Evolutionary conservation across 768 basidiomycete species (phyloP), one percentile per base, ranked within the genome.

Genomic region (Hygrophoropsis aurantiaca): DNA sequence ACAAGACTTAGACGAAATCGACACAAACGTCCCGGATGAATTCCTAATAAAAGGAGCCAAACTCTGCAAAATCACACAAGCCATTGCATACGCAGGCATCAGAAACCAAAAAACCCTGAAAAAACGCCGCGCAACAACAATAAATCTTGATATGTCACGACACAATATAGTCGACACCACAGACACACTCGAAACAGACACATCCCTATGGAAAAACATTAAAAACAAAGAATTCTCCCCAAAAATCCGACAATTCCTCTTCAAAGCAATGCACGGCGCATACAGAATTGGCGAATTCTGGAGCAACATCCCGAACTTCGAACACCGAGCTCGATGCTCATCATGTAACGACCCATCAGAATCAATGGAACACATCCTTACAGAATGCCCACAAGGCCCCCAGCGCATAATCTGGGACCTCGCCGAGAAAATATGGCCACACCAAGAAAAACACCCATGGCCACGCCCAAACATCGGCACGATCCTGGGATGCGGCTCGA

Each of bases 311-410:
- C 46, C 43, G 6, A 51, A 32, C 13, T 52, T 10, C n/a, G 49
- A 57, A 40, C 4, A 36, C 0, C 27, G 49, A 30, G 46, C 46
- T 18, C 11, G 0, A 5, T 68, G 66, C 49, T 19, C 13, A 0
- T 27, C 41, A 1, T 63, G 63, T 23, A 21, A 30, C 0, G 40
- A 39, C 7, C 45, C 21, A 0, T 44, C 11, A 11, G 69, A 69
- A 39, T 30, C 58, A 9, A 55, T 70, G 49, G 55, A 60, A 8
- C 67, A 71, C 38, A 67, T 68, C 8, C 52, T 69, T 0, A 49
- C 42, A 0, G 44, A 65, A 20, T 70, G 68, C 40, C 26, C 30
- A 37, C 50, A 42, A 1, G 46, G 51, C 2, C 61, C 59, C 0
- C 63, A 64, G 35, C 40, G 44, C 23, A 18, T 18, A 24, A 37